Evolutionary conservation across 768 basidiomycete genomes (phyloP), one percentile per base, ranked within the genome.

Genomic region (Termitomyces sp.): DNA sequence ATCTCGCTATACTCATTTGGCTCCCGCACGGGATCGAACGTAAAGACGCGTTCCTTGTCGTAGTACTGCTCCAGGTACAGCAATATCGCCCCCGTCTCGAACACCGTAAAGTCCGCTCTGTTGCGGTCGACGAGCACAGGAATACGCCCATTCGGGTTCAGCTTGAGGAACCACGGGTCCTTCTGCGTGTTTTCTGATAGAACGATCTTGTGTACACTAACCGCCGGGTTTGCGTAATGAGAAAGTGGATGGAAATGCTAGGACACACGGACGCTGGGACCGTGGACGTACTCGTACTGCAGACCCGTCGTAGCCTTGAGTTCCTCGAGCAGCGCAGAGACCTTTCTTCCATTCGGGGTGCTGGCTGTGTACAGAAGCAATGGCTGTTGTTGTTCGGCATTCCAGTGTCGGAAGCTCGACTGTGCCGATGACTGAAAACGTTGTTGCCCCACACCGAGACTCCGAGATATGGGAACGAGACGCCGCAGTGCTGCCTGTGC

Each of bases 281-380:
- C 30, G 12, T 27, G 20, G n/a, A 53, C 69, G 36, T 62, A 78
- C 74, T 72, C 72, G 53, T 76, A 76, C 12, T 72, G 70, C 3
- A 72, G 61, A 16, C 75, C 76, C 54, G 79, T 78, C 4, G 68
- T 67, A 0, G 67, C 60, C 53, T 68, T 72, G 16, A 88, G 80
- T 65, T 88, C 87, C 65, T 87, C 86, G n/a, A 86, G 76, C 48
- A 81, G 72, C 52, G 82, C 72, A 1, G 81, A 78, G n/a, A 76
- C 72, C 63, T 82, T 77, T 57, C 67, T 67, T 14, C 82, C 84
- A 68, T 87, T 87, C 2, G 86, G 85, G 1, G 85, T 87, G 2
- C 71, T 67, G 12, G 67, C 73, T 0, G 79, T 80, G 65, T 81
- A 79, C 10, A 82, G 73, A 60, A 69, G 56, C 39, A 69, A 66